Evolutionary conservation across 768 basidiomycete genomes (phyloP), one percentile per base, ranked within the genome.

Genomic region (Chalciporus chontae): DNA sequence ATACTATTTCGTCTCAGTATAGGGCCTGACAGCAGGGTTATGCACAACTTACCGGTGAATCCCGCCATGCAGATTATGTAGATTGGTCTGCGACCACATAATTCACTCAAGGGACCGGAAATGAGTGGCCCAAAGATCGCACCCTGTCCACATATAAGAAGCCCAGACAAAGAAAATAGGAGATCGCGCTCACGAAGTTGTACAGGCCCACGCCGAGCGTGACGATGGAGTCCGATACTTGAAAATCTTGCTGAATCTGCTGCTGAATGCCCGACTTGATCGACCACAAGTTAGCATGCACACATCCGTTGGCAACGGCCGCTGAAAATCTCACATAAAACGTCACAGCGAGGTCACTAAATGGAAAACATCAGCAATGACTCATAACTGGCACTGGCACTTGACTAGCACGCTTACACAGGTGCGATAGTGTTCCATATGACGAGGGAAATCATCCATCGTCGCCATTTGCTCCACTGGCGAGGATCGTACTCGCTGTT

Each of bases 391-490:
- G 4, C 21, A 21, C 21, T 21, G 21, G 21, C 4, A 21, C 21
- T 2, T 1, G 45, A 40, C 10, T 6, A 21, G 21, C 40, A 15
- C 13, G 49, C 65, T 44, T n/a, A 65, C 65, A 66, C 54, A 11
- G 65, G 65, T 26, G 66, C 65, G 17, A 67, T 65, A 14, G 52
- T 48, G 29, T 65, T 59, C 63, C 60, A 67, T 39, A 66, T 45
- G 15, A 66, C 59, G 26, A 67, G 53, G n/a, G 49, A 43, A 26
- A 67, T 65, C 49, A 52, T 46, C 56, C 65, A 67, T 26, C 64
- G 58, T 11, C 57, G 55, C 58, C 43, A 54, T 41, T 63, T 67
- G 57, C 47, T 59, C 65, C 64, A 65, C 42, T 58, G 57, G 32
- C 45, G 64, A 44, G 64, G 64, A 44, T 65, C 52, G 47, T 55